Evolutionary conservation across 768 basidiomycete genomes (phyloP).

Genomic region (Tylopilus subfusipes): DNA sequence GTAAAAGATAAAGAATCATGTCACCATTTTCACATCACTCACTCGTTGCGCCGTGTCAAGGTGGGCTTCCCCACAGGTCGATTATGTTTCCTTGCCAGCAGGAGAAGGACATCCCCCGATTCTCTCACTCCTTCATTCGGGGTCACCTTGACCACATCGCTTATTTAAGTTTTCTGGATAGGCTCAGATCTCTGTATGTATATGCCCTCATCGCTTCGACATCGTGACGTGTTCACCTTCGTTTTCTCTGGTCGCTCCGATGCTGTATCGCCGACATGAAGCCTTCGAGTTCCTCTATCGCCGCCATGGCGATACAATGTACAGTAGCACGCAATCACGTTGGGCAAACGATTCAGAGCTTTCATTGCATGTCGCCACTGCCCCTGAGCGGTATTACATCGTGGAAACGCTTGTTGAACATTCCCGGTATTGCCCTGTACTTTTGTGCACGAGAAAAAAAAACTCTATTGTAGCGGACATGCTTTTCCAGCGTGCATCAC

Average conservation of each 20-base stretch:
- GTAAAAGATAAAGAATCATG: slow-evolving; percentile 7
- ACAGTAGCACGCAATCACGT: not conserved
- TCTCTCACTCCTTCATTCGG: not conserved
- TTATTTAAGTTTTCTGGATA: not conserved
- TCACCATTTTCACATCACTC: slow-evolving; percentile 7
- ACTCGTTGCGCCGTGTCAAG: slow-evolving; percentile 3
- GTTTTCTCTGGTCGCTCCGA: slow-evolving; percentile 11
- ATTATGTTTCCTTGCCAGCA: slow-evolving; percentile 8
- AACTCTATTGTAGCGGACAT: slow-evolving; percentile 24
- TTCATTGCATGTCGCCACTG: slow-evolving; percentile 21
- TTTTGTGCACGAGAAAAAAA: not conserved
- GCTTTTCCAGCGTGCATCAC: slow-evolving; percentile 28
- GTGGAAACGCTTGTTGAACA: slow-evolving; percentile 5
- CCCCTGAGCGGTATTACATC: slow-evolving; percentile 29
- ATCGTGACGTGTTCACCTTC: slow-evolving; percentile 12
- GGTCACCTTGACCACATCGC: slow-evolving; percentile 10
- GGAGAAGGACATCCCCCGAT: slow-evolving; percentile 2
- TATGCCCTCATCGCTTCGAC: slow-evolving; percentile 9
- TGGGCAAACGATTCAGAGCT: not conserved
- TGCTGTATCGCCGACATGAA: slow-evolving; percentile 5
- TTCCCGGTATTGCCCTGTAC: slow-evolving; percentile 3
- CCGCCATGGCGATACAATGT: slow-evolving; percentile 24
- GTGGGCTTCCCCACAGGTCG: slow-evolving; percentile 9
- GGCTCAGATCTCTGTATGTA: not conserved
- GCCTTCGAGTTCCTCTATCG: slow-evolving; percentile 21